Base-by-base conservation (phyloP, 2,329 filamentous ascomycete genomes). In the Pseudogymnoascus sp. region DNA sequence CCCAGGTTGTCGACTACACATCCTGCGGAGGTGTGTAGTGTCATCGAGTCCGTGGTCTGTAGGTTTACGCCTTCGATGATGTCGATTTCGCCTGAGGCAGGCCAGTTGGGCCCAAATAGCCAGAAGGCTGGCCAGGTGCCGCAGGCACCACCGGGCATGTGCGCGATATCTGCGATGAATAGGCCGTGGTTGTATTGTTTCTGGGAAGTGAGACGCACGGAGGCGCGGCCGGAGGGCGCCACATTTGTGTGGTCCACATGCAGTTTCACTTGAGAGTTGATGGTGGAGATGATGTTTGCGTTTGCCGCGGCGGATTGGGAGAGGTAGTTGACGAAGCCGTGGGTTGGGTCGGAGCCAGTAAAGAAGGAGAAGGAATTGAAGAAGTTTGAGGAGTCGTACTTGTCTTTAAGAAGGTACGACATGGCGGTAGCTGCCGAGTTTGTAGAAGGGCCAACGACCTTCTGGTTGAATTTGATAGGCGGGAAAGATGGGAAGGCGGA, bases 91-190 rank as follows among this genome's bases (percentile, higher is more conserved):
- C 87, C 87, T 37, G 79, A 78, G 4, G 72, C 71, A 0, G 87
- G 88, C 87, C 87, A 90, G 67, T 82, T 73, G 1, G 71, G 68
- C 16, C 80, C 81, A 62, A 81, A 81, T n/a, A 79, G 73, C 82
- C 81, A 84, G 70, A 82, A 90, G 74, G 88, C 86, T 62, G 89
- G 88, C 88, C 89, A 91, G 21, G 84, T 81, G 21, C 89, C 89
- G 68, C 89, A 92, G 61, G 83, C 78, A 1, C 85, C 85, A 80
- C 81, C 68, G 2, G 89, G 88, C 87, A 92, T 91, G 68, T 92
- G 88, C 16, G 79, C 78, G 61, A 91, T 82, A 72, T 92, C 89
- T 21, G 88, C 79, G 60, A 92, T 85, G 68, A 91, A 85, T 8
- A 91, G 80, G 0, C 87, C 88, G 68, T 86, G 80, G 31, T 80